Evolutionary conservation across 768 basidiomycete genomes (phyloP).

Genomic region (Sarcodon aspratus): DNA sequence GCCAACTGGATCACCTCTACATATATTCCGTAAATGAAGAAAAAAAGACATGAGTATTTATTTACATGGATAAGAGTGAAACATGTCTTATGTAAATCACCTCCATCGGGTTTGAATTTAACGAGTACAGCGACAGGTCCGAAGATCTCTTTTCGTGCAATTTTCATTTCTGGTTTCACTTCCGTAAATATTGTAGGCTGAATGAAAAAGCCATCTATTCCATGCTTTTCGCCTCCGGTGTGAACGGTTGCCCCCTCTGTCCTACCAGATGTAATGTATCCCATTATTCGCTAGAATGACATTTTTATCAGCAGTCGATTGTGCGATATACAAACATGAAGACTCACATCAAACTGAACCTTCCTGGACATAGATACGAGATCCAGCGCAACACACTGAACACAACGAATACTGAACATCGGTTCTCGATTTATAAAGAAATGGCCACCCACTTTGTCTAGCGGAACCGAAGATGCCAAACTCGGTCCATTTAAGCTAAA

Average conservation of each 20-base stretch:
- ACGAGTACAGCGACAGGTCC: conserved; percentile 70
- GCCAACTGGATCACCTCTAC: conserved; percentile 18
- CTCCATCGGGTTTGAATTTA: conserved; percentile 53
- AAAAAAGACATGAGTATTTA: too few species aligned
- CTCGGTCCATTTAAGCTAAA: conserved; percentile 56
- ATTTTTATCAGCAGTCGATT: background rate
- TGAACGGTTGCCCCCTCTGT: conserved; percentile 57
- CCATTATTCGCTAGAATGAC: conserved; percentile 49
- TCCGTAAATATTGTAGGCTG: conserved; percentile 68
- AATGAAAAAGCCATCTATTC: conserved; percentile 59
- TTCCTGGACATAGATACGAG: conserved; percentile 75
- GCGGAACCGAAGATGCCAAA: background rate
- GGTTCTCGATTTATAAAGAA: conserved; percentile 47
- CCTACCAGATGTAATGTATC: conserved; percentile 69
- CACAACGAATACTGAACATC: conserved; percentile 26
- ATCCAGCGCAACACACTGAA: conserved; percentile 72
- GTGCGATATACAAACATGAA: too few species aligned
- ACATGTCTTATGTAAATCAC: too few species aligned
- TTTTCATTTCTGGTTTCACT: conserved; percentile 57
- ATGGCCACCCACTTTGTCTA: background rate
- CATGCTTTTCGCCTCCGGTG: conserved; percentile 49
- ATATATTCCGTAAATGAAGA: too few species aligned
- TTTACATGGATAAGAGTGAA: too few species aligned
- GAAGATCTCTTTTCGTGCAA: conserved; percentile 69
- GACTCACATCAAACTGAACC: conserved; percentile 55